phyloP scores from a whole-genome alignment of 129 eudicot genomes.

The Cynara cardunculus region DNA sequence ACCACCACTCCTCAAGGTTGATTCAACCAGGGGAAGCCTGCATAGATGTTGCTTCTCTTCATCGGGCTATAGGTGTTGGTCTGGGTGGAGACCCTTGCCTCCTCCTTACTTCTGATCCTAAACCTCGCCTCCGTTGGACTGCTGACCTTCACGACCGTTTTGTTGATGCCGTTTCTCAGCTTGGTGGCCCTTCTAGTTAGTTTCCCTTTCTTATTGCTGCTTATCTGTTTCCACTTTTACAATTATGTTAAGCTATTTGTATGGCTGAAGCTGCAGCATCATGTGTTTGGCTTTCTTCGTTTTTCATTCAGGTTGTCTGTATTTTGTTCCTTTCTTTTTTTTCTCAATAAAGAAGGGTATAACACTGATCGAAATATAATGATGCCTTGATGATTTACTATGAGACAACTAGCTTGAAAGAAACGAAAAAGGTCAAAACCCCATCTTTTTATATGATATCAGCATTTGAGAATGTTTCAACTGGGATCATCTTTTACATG shows the following conservation, averaged over 20 bases:
- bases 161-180: slow-evolving; percentile 54
- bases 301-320: not conserved
- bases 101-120: slow-evolving; percentile 47
- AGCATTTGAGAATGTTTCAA: no score
- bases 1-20: slow-evolving; percentile 14
- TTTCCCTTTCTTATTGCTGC: not conserved
- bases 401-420: no score
- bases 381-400: no score
- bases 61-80: not conserved
- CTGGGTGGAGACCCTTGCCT: slow-evolving; percentile 33
- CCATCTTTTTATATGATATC: no score
- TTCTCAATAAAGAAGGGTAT: no score
- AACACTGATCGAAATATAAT: no score
- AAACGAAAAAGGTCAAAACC: no score
- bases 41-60: slow-evolving; percentile 3
- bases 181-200: slow-evolving; percentile 50
- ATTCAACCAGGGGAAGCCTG: slow-evolving; percentile 27
- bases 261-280: no score
- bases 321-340: no score
- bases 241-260: no score
- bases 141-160: slow-evolving; percentile 51
- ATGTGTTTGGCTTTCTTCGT: not conserved
- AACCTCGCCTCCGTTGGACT: slow-evolving; percentile 52
- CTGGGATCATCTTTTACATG: no score
- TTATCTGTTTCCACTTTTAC: no score